These are phyloP conservation scores for Hyaloscypha variabilis DNA, from an alignment of 495 filamentous ascomycete species.

Conservation along the genomic window DNA sequence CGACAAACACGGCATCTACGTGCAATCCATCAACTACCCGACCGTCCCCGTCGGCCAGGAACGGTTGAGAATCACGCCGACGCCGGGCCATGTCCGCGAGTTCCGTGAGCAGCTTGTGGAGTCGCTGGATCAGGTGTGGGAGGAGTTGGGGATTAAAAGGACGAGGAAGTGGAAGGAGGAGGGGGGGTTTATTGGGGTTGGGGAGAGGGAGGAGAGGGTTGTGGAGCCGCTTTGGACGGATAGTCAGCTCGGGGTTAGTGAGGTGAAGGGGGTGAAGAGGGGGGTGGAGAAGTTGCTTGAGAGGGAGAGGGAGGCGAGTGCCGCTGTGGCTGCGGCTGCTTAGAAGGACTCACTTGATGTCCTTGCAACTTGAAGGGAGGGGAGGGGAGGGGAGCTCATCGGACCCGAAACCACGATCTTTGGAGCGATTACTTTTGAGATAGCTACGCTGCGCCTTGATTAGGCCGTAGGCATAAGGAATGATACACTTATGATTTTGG, in stretches of 20 bases:
- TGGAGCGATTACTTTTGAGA: slow-evolving; percentile 24
- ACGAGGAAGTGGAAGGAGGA: slow-evolving; percentile 87
- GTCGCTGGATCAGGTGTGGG: slow-evolving; percentile 87
- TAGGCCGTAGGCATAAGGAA: neutral
- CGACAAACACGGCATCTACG: slow-evolving; percentile 88
- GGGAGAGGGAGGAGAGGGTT: slow-evolving; percentile 61
- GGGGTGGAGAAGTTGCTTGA: slow-evolving; percentile 45
- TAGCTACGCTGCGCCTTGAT: neutral
- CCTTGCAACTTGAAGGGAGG: neutral
- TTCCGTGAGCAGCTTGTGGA: slow-evolving; percentile 84
- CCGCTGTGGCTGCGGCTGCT: slow-evolving; percentile 40
- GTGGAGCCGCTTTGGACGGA: slow-evolving; percentile 83
- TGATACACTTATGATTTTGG: too few species aligned
- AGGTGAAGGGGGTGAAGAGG: slow-evolving; percentile 53
- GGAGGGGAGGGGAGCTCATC: slow-evolving; percentile 30
- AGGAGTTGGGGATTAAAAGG: slow-evolving; percentile 83
- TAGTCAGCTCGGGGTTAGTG: slow-evolving; percentile 73
- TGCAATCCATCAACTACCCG: slow-evolving; percentile 98
- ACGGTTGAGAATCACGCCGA: slow-evolving; percentile 92
- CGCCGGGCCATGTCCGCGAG: slow-evolving; percentile 83
- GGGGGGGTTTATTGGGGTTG: slow-evolving; percentile 93
- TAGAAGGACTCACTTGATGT: slow-evolving; percentile 34
- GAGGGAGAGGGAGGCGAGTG: slow-evolving; percentile 43
- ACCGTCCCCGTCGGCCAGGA: slow-evolving; percentile 97
- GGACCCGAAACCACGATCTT: slow-evolving; percentile 37